Conservation (phyloP, 306 rosid species). For the Prunus salicina region DNA sequence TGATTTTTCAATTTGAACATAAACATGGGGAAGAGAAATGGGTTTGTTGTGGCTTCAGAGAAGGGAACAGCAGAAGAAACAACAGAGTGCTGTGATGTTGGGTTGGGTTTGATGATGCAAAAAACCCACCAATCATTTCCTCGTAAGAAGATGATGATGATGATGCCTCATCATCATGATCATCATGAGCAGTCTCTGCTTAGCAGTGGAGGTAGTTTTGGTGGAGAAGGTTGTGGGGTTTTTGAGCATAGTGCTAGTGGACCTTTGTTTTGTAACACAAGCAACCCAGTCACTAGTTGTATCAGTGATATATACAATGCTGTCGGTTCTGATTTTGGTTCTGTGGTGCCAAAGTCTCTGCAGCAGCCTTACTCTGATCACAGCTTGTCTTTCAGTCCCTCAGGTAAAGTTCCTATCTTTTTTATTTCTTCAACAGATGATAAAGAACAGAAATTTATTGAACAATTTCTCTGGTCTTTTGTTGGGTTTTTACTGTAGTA, state of each 20-base stretch:
- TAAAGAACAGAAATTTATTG: not conserved
- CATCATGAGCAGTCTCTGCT: slow-evolving; percentile 12
- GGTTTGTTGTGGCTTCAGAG: slow-evolving; percentile 9
- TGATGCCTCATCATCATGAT: slow-evolving; percentile 12
- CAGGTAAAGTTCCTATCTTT: slow-evolving; percentile 14
- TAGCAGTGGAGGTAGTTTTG: slow-evolving; percentile 14
- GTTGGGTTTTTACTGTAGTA: not conserved
- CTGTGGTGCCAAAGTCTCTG: slow-evolving; percentile 11
- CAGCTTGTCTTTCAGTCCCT: slow-evolving; percentile 20
- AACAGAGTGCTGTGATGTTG: slow-evolving; percentile 27
- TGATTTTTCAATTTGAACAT: not conserved
- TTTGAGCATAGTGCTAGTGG: not conserved
- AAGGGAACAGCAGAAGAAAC: slow-evolving; percentile 30
- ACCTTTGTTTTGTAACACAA: slow-evolving; percentile 24
- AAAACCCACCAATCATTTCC: slow-evolving; percentile 14
- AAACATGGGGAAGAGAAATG: slow-evolving; percentile 30
- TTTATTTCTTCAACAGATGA: not conserved
- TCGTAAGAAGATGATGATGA: slow-evolving; percentile 20
- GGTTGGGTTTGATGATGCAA: slow-evolving; percentile 36
- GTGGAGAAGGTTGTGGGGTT: slow-evolving; percentile 14
- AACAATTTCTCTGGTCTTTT: slow-evolving; percentile 9
- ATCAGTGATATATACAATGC: slow-evolving; percentile 8
- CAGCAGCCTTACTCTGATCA: slow-evolving; percentile 15
- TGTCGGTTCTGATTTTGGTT: slow-evolving; percentile 16
- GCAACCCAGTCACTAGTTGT: slow-evolving; percentile 9